phyloP scores from a whole-genome alignment of 371 early-diverging fungal species.

The Mortierella sp. region DNA sequence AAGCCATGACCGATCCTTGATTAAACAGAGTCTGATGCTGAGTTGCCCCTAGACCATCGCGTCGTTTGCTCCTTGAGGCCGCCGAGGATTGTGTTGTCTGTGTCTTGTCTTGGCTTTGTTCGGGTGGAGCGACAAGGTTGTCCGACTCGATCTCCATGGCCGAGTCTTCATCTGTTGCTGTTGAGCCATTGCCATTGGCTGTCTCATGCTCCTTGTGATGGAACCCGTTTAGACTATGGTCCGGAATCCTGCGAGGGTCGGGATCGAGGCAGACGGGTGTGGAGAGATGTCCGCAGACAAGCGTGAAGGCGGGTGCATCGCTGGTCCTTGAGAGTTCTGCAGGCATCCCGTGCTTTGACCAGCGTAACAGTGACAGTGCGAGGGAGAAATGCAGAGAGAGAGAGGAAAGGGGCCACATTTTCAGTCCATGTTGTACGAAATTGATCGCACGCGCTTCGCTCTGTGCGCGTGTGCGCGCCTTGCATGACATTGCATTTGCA shows the following conservation, averaged over 20 bases:
- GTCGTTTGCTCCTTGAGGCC: background rate
- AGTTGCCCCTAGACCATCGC: conserved; percentile 3
- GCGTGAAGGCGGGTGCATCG: conserved; percentile 18
- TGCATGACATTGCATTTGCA: too few relatives aligned
- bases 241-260: conserved; percentile 18
- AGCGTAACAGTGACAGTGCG: too few relatives aligned
- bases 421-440: too few relatives aligned
- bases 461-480: too few relatives aligned
- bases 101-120: background rate
- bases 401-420: too few relatives aligned
- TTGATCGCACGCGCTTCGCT: too few relatives aligned
- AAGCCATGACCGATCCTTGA: conserved; percentile 38
- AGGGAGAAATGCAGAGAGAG: too few relatives aligned
- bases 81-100: background rate
- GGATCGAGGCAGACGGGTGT: conserved; percentile 35
- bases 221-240: conserved; percentile 1
- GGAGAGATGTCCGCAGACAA: conserved; percentile 52
- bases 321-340: conserved; percentile 7
- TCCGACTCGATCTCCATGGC: conserved; percentile 2
- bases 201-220: conserved; percentile 4
- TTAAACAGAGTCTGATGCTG: conserved; percentile 37
- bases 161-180: background rate
- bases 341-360: conserved; percentile 14
- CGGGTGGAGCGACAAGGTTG: background rate
- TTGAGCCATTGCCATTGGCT: background rate